These are phyloP conservation scores for Croton setiger DNA, from an alignment of 441 rosid genomes.

Conservation along the genomic window DNA sequence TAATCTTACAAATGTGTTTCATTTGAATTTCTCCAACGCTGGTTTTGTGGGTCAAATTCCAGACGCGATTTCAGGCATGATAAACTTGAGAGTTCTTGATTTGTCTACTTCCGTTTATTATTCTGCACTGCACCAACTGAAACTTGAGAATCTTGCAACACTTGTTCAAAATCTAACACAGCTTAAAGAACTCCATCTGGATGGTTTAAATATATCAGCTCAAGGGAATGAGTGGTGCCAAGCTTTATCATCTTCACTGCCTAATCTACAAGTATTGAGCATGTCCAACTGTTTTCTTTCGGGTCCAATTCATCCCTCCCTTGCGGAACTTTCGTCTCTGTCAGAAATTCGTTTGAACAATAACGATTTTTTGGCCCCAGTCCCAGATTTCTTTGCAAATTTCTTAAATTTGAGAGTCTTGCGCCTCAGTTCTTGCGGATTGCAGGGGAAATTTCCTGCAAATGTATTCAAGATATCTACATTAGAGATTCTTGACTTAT, in stretches of 20 bases:
- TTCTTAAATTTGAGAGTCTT: constrained; percentile 27
- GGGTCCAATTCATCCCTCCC: too few relatives aligned
- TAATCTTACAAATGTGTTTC: constrained; percentile 14
- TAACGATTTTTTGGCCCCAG: constrained; percentile 29
- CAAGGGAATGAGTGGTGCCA: constrained; percentile 30
- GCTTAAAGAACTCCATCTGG: constrained; percentile 35
- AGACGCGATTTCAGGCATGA: constrained; percentile 15
- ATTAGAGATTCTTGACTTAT: constrained; percentile 20
- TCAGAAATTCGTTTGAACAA: constrained; percentile 18
- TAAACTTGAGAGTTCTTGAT: constrained; percentile 18
- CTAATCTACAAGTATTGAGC: constrained; percentile 38
- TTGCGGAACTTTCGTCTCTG: too few relatives aligned
- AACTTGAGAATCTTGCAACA: constrained; percentile 25
- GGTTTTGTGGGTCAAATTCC: constrained; percentile 30
- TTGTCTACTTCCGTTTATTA: neutral
- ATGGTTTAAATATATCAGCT: constrained; percentile 41
- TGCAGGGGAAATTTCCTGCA: constrained; percentile 34
- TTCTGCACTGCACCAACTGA: too few relatives aligned
- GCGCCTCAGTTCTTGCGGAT: constrained; percentile 5
- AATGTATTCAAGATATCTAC: constrained; percentile 25
- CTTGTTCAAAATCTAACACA: constrained; percentile 27
- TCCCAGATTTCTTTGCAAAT: constrained; percentile 34
- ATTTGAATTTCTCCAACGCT: constrained; percentile 28
- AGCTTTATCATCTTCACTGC: constrained; percentile 35
- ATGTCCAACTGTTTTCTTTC: constrained; percentile 37